Evolutionary conservation across 2,329 filamentous ascomycete genomes (phyloP).

Genomic region (Alternaria burnsii): DNA sequence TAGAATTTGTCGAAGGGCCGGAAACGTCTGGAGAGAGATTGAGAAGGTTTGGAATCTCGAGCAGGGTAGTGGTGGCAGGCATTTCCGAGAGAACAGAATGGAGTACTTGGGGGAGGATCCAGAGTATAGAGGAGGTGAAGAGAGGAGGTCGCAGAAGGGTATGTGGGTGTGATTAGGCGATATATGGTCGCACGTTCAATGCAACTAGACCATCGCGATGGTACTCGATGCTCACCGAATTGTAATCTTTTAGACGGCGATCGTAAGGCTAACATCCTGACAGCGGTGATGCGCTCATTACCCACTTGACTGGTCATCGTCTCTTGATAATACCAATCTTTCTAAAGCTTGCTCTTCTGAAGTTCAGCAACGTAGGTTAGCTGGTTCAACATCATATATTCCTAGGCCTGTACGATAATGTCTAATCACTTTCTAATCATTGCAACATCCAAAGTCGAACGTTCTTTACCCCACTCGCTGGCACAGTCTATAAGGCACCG

Average conservation of each 20-base stretch:
- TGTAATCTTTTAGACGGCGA: neutral
- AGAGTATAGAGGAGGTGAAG: neutral
- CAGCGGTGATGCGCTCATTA: neutral
- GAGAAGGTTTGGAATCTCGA: constrained; percentile 23
- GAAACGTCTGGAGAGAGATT: constrained; percentile 26
- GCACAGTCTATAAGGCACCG: rapidly evolving
- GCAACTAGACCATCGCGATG: neutral
- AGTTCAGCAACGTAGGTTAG: neutral
- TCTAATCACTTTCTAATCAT: rapidly evolving
- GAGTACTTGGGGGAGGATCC: constrained; percentile 22
- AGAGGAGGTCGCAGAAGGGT: neutral
- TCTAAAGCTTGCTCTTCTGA: rapidly evolving
- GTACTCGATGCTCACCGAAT: neutral
- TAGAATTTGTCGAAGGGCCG: constrained; percentile 10
- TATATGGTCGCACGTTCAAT: neutral
- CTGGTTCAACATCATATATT: neutral
- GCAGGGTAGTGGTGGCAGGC: constrained; percentile 9
- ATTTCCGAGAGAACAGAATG: constrained; percentile 15
- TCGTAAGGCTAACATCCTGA: neutral
- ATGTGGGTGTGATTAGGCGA: constrained; percentile 12
- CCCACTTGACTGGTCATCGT: rapidly evolving
- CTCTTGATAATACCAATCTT: neutral
- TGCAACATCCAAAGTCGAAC: too few species aligned
- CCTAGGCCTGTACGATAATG: neutral
- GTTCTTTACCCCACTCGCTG: rapidly evolving